Evolutionary conservation across 106 monocot genomes (phyloP).

Genomic region (Posidonia australis): DNA sequence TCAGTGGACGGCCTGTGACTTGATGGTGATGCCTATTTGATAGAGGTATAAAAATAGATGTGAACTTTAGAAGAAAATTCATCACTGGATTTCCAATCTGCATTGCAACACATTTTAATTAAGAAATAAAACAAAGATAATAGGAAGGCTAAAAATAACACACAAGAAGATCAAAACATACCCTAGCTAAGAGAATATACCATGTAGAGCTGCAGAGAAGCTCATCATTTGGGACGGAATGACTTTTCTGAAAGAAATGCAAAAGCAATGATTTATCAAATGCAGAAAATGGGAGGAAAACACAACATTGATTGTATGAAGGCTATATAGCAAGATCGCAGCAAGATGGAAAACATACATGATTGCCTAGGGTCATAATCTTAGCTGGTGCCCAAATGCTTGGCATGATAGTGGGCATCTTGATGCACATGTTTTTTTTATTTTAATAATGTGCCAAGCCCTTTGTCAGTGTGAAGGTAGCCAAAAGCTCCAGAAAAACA

Average conservation of each 20-base stretch:
- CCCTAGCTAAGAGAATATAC: conserved; percentile 1
- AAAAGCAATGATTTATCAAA: background rate
- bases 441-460: too few species aligned
- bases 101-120: background rate
- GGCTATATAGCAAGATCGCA: too few species aligned
- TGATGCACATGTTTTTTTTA: too few species aligned
- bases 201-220: conserved; percentile 1
- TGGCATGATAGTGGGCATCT: too few species aligned
- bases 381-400: too few species aligned
- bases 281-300: too few species aligned
- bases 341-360: too few species aligned
- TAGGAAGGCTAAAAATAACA: too few species aligned
- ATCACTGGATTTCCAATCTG: conserved; percentile 8
- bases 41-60: conserved; percentile 4
- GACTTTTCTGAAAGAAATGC: background rate
- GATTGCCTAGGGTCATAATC: too few species aligned
- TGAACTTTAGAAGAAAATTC: conserved; percentile 2
- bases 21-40: background rate
- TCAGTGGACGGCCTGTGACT: background rate
- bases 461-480: too few species aligned
- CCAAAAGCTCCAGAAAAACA: too few species aligned
- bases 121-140: background rate
- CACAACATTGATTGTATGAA: too few species aligned
- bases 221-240: background rate
- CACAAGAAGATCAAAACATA: background rate